A percentile compares a stretch with the other conserved stretches of the same genome.
Evolutionary conservation across 2,329 filamentous ascomycete genomes (phyloP).

Genomic region (Cytospora leucostoma): DNA sequence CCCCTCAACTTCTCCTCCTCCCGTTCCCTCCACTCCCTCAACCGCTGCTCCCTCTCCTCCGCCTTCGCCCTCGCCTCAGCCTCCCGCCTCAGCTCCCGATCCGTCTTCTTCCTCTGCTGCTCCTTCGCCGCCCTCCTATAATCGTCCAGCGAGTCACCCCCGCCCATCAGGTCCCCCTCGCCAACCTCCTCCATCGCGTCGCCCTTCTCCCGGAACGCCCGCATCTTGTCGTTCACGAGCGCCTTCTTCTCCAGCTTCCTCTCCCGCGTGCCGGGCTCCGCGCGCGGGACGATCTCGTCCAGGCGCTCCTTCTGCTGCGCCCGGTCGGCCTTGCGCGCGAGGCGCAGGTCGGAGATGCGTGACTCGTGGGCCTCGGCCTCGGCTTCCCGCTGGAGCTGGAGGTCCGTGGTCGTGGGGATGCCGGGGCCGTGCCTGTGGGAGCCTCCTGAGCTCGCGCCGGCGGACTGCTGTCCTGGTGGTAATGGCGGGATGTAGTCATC

Average conservation of each 20-base stretch:
- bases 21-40: slow-evolving; percentile 69
- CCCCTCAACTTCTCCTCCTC: slow-evolving; percentile 85
- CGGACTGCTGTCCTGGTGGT: slow-evolving; percentile 45
- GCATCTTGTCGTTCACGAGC: slow-evolving; percentile 71
- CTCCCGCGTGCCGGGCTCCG: slow-evolving; percentile 80
- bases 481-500: slow-evolving; percentile 59
- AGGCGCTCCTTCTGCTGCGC: slow-evolving; percentile 68
- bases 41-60: slow-evolving; percentile 78
- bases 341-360: slow-evolving; percentile 55
- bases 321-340: slow-evolving; percentile 65
- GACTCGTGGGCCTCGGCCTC: slow-evolving; percentile 51
- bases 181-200: slow-evolving; percentile 57
- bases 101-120: slow-evolving; percentile 74
- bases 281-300: slow-evolving; percentile 80
- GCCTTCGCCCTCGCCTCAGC: slow-evolving; percentile 73
- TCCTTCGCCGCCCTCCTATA: slow-evolving; percentile 67
- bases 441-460: slow-evolving; percentile 40
- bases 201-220: slow-evolving; percentile 67
- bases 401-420: slow-evolving; percentile 73
- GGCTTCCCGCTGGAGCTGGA: slow-evolving; percentile 61
- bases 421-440: slow-evolving; percentile 50
- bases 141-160: slow-evolving; percentile 63
- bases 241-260: slow-evolving; percentile 83
- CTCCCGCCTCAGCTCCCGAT: slow-evolving; percentile 79
- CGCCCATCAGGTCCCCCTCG: slow-evolving; percentile 79